A percentile compares a stretch with the other conserved stretches of the same genome.
Evolutionary conservation across 345 rosid genomes (phyloP).

Genomic region (Salix brachista): DNA sequence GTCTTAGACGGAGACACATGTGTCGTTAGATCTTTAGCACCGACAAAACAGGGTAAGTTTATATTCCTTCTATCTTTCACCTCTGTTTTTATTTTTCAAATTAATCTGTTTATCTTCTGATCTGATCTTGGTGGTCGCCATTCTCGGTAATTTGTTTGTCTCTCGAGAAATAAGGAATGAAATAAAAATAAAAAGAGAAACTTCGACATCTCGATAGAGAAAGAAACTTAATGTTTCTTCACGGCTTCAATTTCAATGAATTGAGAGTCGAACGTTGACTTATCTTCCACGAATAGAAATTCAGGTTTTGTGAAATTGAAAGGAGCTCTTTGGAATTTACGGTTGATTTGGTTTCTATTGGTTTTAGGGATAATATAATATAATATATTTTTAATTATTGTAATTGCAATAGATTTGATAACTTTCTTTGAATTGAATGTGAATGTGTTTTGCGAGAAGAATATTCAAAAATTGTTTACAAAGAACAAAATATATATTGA

Average conservation of each 20-base stretch:
- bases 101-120: background rate
- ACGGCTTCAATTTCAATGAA: background rate
- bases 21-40: background rate
- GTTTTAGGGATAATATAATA: too few relatives aligned
- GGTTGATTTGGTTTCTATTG: too few relatives aligned
- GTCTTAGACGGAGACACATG: background rate
- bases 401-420: background rate
- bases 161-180: background rate
- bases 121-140: background rate
- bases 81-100: background rate
- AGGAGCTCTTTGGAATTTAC: background rate
- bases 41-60: background rate
- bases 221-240: background rate
- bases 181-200: background rate
- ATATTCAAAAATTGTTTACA: background rate
- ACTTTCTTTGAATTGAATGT: background rate
- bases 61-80: background rate
- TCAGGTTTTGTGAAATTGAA: background rate
- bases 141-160: background rate
- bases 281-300: background rate
- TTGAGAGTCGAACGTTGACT: background rate
- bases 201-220: background rate
- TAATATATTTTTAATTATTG: too few relatives aligned
- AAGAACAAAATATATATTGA: background rate
- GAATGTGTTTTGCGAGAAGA: background rate